Evolutionary conservation across 2,329 filamentous ascomycete species (phyloP).

Genomic region (Monascus ruber): DNA sequence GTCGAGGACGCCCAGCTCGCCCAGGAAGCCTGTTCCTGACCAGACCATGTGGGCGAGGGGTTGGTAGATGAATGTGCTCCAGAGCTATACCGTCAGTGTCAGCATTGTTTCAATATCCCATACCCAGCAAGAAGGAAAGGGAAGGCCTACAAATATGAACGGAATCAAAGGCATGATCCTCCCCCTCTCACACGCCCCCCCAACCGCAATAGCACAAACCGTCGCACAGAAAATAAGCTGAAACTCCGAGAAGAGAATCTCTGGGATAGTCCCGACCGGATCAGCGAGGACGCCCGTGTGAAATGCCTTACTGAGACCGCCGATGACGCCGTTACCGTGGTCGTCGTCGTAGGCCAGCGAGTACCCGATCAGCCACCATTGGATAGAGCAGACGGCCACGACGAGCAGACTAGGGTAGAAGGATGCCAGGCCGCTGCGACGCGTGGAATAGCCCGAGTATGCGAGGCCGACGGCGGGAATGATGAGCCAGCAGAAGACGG

Average conservation of each 20-base stretch:
- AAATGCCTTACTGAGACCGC: slow-evolving; percentile 35
- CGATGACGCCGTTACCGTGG: slow-evolving; percentile 34
- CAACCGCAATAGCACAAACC: slow-evolving; percentile 41
- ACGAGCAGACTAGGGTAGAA: slow-evolving; percentile 39
- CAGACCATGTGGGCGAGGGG: slow-evolving; percentile 41
- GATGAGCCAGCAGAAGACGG: slow-evolving; percentile 42
- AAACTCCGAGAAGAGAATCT: slow-evolving; percentile 41
- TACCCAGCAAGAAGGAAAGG: no score
- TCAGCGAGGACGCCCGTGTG: slow-evolving; percentile 37
- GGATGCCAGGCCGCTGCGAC: slow-evolving; percentile 37
- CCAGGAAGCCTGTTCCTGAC: slow-evolving; percentile 34
- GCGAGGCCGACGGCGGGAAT: slow-evolving; percentile 42
- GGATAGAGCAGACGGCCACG: slow-evolving; percentile 38
- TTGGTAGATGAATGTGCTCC: slow-evolving; percentile 39
- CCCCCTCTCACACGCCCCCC: slow-evolving; percentile 39
- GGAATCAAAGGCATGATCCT: slow-evolving; percentile 36
- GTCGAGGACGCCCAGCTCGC: slow-evolving; percentile 35
- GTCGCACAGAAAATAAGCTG: slow-evolving; percentile 41
- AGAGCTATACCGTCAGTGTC: slow-evolving; percentile 24
- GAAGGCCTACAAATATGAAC: slow-evolving; percentile 30
- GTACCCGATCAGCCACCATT: slow-evolving; percentile 42
- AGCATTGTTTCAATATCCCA: no score
- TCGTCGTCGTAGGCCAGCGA: slow-evolving; percentile 38
- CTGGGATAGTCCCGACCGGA: slow-evolving; percentile 40
- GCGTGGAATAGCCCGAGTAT: slow-evolving; percentile 40